Evolutionary conservation across 371 early-diverging fungal genomes (phyloP), one percentile per base, ranked within the genome.

Genomic region (Coemansia linderi): DNA sequence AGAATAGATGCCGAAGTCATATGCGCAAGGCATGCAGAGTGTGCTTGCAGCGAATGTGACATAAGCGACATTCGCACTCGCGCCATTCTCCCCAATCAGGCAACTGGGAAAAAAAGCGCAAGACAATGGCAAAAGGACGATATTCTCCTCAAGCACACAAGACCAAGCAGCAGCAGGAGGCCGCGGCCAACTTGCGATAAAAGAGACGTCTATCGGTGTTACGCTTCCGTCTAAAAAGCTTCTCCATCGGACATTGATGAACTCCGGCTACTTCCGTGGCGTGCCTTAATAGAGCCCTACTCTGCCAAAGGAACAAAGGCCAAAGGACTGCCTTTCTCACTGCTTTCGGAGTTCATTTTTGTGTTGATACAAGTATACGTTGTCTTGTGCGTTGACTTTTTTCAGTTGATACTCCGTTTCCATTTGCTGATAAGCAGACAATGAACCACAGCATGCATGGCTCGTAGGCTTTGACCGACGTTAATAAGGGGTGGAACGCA

Each of bases 1-100:
- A n/a, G 69, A 69, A 69, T 44, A 29, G 69, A 63, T 33, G 56
- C 64, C 29, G 58, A 69, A 69, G 58, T 69, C 48, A 58, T 54
- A 61, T 63, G 63, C 40, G 48, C 50, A 57, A 13, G 6, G 33
- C 31, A 68, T 52, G 41, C 27, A 33, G 13, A 38, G 15, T 36
- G 38, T 31, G 17, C 37, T 50, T 27, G 50, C 27, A 27, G 50
- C 50, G 29, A 29, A 13, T 52, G 29, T 52, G 29, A 56, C 31
- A 33, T 56, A 15, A 36, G 56, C 56, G 50, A 13, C n/a, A n/a
- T 13, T 43, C n/a, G 43, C 17, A 4, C 27, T 50, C n/a, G 36
- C 57, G 9, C 9, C n/a, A n/a, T 19, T 19, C 33, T 57, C 36
- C 57, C 57, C 36, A 57, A 36, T 57, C 22, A 29, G 57, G 57